Percentiles rank a stretch among this genome's conserved stretches.
Conservation (phyloP, 306 rosid species). For the Hylodesmum podocarpum region DNA sequence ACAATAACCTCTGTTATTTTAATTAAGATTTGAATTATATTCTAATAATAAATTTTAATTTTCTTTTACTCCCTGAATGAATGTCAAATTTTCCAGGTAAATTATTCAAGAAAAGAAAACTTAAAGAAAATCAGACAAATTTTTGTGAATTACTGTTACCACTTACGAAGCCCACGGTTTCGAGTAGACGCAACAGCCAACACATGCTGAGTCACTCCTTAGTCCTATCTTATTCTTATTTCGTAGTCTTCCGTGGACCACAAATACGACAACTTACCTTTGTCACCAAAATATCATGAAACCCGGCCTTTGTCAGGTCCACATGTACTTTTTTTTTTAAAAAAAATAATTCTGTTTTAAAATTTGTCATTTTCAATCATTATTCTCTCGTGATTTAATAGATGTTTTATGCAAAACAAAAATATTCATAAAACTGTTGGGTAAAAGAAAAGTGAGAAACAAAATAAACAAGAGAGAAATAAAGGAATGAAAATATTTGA, state of each 20-base stretch:
- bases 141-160: too few relatives aligned
- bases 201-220: background rate
- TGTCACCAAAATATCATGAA: background rate
- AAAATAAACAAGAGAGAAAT: too few relatives aligned
- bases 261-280: background rate
- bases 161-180: background rate
- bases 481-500: too few relatives aligned
- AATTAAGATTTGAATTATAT: too few relatives aligned
- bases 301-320: background rate
- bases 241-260: background rate
- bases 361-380: background rate
- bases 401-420: background rate
- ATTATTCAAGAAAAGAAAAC: too few relatives aligned
- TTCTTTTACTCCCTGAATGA: too few relatives aligned
- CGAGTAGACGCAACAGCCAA: background rate
- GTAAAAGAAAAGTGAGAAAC: too few relatives aligned
- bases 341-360: background rate
- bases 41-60: too few relatives aligned
- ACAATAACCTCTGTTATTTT: too few relatives aligned
- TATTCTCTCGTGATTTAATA: background rate
- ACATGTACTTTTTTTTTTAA: background rate
- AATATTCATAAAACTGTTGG: too few relatives aligned
- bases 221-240: background rate
- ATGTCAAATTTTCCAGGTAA: too few relatives aligned
- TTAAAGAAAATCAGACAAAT: too few relatives aligned